Evolutionary conservation across 2,329 filamentous ascomycete species (phyloP), one percentile per base, ranked within the genome.

Genomic region (Mycosphaerella arachidis): DNA sequence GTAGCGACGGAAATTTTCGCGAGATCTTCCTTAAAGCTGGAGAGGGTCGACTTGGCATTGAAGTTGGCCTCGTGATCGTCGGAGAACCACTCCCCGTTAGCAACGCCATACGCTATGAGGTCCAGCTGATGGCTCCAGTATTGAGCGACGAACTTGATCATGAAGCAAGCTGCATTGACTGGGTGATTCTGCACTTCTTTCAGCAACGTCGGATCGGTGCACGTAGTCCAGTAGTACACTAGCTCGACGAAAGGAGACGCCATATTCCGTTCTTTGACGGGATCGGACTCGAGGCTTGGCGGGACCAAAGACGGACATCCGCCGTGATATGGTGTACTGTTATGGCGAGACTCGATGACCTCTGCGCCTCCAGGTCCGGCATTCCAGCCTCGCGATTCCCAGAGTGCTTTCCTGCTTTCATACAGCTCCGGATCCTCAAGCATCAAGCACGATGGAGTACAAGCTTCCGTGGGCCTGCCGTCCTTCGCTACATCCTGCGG

Each of bases 11-110:
- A 59, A 13, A 69, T 59, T 5, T 58, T 50, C 20, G 48, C 29
- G n/a, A 69, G 57, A 20, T 67, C 63, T 3, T 29, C 16, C 51
- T 65, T 68, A 64, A 65, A 69, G 35, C 62, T 57, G 16, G 52
- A 20, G 3, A 63, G 55, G 1, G 60, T 48, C n/a, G 57, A 54
- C 10, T 40, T 33, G 6, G 55, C 27, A n/a, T 63, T 52, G 12
- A 60, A 46, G 16, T 54, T 57, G 1, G 63, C 64, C 55, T 66
- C 59, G 18, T 67, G 65, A 35, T 67, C 65, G 30, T 67, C 65
- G 0, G 62, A 57, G 37, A 69, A 65, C 61, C 61, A 68, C 55
- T 68, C 63, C 16, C 55, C 55, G n/a, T 63, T 56, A 18, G 57
- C 54, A 1, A 64, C 57, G 16, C 57, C 55, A 37, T 55, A 60